phyloP scores from a whole-genome alignment of 768 basidiomycete genomes.

The Leucosporidium creatinivorum region DNA sequence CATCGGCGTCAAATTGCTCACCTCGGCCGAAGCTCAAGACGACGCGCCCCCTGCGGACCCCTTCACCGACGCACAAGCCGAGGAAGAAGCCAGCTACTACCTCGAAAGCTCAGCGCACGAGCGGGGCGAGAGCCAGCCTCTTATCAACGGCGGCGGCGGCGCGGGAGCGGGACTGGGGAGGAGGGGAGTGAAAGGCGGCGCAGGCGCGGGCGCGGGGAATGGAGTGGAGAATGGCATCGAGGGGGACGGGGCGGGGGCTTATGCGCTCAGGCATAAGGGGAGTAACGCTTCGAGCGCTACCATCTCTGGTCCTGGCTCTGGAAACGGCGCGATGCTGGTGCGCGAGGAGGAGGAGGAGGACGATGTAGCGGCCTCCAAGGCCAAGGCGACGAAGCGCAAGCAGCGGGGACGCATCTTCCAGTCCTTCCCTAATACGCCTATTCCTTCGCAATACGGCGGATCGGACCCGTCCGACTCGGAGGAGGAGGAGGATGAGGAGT shows the following conservation, averaged over 20 bases:
- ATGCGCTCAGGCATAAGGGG: too few species aligned
- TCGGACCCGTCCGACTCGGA: slow-evolving; percentile 8
- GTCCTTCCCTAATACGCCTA: slow-evolving; percentile 38
- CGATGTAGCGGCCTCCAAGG: slow-evolving; percentile 33
- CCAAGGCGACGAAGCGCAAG: slow-evolving; percentile 30
- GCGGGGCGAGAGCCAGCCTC: not conserved
- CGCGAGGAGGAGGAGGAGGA: slow-evolving; percentile 21
- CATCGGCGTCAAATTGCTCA: slow-evolving; percentile 75
- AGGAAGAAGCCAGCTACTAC: slow-evolving; percentile 2
- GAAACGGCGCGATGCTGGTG: not conserved
- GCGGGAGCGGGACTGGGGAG: too few species aligned
- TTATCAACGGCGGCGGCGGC: too few species aligned
- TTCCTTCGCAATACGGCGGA: slow-evolving; percentile 6
- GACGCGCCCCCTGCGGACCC: slow-evolving; percentile 70
- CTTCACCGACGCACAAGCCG: slow-evolving; percentile 37
- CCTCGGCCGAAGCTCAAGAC: slow-evolving; percentile 50
- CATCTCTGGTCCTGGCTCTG: not conserved
- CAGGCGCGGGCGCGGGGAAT: too few species aligned
- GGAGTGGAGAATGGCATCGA: too few species aligned
- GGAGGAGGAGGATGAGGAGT: slow-evolving; percentile 18
- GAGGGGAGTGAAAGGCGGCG: too few species aligned
- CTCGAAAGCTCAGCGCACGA: not conserved
- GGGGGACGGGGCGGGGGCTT: too few species aligned
- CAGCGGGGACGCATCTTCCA: slow-evolving; percentile 7
- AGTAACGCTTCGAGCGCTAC: too few species aligned